phyloP scores from a whole-genome alignment of 75 land plant genomes.

The Pseudotsuga menziesii region DNA sequence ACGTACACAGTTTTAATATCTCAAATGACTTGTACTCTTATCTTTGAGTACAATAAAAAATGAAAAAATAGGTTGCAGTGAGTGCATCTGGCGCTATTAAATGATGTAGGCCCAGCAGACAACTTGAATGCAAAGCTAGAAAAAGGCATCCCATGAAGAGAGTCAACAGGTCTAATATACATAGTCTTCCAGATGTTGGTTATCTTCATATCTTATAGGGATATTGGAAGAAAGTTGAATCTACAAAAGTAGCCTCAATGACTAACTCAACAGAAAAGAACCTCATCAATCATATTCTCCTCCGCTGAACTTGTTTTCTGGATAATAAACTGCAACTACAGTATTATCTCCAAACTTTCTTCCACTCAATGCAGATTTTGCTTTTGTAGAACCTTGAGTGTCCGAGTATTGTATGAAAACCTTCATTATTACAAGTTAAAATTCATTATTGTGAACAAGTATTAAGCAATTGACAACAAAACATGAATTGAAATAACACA shows the following conservation, averaged over 20 bases:
- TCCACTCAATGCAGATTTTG: constrained; percentile 25
- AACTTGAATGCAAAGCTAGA: no score
- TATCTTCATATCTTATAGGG: neutral
- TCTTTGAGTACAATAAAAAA: neutral
- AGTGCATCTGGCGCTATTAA: neutral
- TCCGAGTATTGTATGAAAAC: constrained; percentile 37
- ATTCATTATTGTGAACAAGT: neutral
- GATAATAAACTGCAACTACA: constrained; percentile 26
- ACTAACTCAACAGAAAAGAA: neutral
- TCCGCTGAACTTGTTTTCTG: constrained; percentile 31
- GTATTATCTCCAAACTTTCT: constrained; percentile 35
- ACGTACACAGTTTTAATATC: neutral
- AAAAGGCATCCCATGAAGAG: neutral
- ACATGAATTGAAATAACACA: neutral
- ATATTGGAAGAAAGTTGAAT: neutral
- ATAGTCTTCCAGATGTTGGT: neutral
- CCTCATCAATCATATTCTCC: constrained; percentile 30
- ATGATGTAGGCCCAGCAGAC: neutral
- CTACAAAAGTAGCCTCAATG: neutral
- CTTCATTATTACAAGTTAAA: constrained; percentile 6
- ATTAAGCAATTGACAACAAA: neutral
- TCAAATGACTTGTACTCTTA: neutral
- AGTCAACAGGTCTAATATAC: neutral
- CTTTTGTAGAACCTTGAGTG: constrained; percentile 23
- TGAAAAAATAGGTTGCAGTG: neutral